phyloP scores from a whole-genome alignment of 2,329 filamentous ascomycete species.

The Fusarium coicis region DNA sequence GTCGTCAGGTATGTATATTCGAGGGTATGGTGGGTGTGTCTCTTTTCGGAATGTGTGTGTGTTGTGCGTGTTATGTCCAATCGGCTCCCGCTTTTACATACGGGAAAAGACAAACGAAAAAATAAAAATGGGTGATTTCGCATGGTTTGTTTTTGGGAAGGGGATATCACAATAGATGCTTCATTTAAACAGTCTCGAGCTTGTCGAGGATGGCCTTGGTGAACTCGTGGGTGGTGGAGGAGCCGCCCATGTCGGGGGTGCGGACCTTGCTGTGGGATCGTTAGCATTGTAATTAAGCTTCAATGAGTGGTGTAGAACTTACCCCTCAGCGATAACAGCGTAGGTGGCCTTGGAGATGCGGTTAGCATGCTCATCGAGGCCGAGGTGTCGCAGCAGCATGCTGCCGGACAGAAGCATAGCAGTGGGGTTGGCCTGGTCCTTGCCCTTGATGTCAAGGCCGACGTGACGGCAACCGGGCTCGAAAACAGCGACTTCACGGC shows the following conservation, averaged over 20 bases:
- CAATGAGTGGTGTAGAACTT: constrained; percentile 51
- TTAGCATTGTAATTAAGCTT: constrained; percentile 51
- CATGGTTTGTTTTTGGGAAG: constrained; percentile 29
- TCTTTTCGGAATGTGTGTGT: neutral
- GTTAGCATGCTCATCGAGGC: constrained; percentile 98
- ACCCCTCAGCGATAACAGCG: constrained; percentile 88
- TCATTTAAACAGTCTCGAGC: constrained; percentile 81
- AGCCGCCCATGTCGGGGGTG: constrained; percentile 96
- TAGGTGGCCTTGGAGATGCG: constrained; percentile 90
- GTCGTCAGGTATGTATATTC: constrained; percentile 37
- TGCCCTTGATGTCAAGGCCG: constrained; percentile 99
- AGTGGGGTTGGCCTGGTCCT: constrained; percentile 98
- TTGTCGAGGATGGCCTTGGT: constrained; percentile 92
- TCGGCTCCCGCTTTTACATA: neutral
- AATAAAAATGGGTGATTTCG: constrained; percentile 17
- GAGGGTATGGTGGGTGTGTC: constrained; percentile 19
- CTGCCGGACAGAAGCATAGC: constrained; percentile 93
- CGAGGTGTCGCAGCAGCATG: constrained; percentile 97
- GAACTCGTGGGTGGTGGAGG: constrained; percentile 91
- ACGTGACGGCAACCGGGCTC: constrained; percentile 99
- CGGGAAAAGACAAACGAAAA: constrained; percentile 29
- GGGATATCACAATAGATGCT: constrained; percentile 42
- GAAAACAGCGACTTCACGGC: constrained; percentile 96
- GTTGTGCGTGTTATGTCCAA: constrained; percentile 12
- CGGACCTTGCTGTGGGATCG: constrained; percentile 74